A percentile compares a stretch with the other conserved stretches of the same genome.
Evolutionary conservation across 106 monocot genomes (phyloP).

Genomic region (Dioscorea zingiberensis): DNA sequence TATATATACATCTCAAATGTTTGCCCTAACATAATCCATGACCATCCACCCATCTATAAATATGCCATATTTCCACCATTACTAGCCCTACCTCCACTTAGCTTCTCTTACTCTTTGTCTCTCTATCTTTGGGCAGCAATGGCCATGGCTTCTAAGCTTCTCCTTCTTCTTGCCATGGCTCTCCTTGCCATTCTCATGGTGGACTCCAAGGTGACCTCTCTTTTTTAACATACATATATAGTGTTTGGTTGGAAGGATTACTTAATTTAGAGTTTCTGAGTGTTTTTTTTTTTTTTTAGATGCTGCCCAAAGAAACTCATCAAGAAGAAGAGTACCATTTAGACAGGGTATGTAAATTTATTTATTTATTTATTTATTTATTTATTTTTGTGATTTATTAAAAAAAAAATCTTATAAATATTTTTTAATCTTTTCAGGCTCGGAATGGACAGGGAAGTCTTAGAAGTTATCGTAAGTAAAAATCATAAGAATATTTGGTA

Average conservation of each 20-base stretch:
- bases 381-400: not conserved
- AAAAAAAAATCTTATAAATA: too few species aligned
- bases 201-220: slow-evolving; percentile 27
- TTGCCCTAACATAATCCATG: too few species aligned
- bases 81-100: not conserved
- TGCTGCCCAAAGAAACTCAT: slow-evolving; percentile 16
- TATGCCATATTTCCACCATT: not conserved
- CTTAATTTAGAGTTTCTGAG: too few species aligned
- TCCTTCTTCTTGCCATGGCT: slow-evolving; percentile 31
- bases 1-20: too few species aligned
- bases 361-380: not conserved
- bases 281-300: slow-evolving; percentile 9
- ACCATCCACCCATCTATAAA: not conserved
- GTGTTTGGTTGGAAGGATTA: too few species aligned
- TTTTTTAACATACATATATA: too few species aligned
- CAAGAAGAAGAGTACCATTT: slow-evolving; percentile 28
- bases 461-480: slow-evolving; percentile 31
- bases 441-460: slow-evolving; percentile 36
- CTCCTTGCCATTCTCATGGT: slow-evolving; percentile 43
- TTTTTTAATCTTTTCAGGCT: slow-evolving; percentile 8
- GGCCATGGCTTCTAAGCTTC: slow-evolving; percentile 33
- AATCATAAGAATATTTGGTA: not conserved
- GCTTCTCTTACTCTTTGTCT: not conserved
- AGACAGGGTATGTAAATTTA: slow-evolving; percentile 21
- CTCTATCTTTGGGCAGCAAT: slow-evolving; percentile 5